Evolutionary conservation across 768 basidiomycete genomes (phyloP), one percentile per base, ranked within the genome.

Genomic region (Phanerodontia chrysosporium): DNA sequence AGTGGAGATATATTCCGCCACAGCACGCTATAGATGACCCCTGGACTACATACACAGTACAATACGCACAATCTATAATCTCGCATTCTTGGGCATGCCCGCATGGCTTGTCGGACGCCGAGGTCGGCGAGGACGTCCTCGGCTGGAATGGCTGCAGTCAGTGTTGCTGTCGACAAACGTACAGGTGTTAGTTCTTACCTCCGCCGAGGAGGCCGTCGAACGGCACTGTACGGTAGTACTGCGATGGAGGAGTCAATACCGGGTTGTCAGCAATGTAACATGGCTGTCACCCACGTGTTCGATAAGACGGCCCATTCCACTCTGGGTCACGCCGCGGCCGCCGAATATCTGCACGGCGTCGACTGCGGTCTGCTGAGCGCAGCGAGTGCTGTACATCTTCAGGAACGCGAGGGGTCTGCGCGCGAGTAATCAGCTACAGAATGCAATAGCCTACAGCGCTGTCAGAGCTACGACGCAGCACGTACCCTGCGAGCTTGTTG

Each of bases 341-440:
- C 92, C 91, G 63, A 92, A 93, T 61, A 93, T 80, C 77, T 88
- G 87, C 6, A 93, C 88, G 30, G 92, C 90, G 66, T 94, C 92
- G 57, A 81, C 78, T 12, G 90, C 87, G 13, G 90, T 90, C 49
- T 88, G 83, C 67, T 91, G 89, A 0, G 88, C 90, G 30, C 80
- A 82, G 32, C 81, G 80, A 6, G 93, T 93, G 35, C 81, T 78
- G 66, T 87, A 84, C 76, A 84, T 86, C 76, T 94, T 95, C 66
- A 92, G 72, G 65, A 95, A 82, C 3, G 81, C 92, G 62, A 95
- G 90, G 65, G 85, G 90, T 9, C 65, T 65, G 57, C 21, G 22
- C 14, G 42, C 28, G 44, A 42, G n/a, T n/a, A n/a, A n/a, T n/a
- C n/a, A n/a, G n/a, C n/a, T n/a, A n/a, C n/a, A n/a, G n/a, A 35